Percentiles rank a stretch among this genome's conserved stretches.
phyloP scores from a whole-genome alignment of 2,329 filamentous ascomycete genomes.

The Cladosporium oxysporum region DNA sequence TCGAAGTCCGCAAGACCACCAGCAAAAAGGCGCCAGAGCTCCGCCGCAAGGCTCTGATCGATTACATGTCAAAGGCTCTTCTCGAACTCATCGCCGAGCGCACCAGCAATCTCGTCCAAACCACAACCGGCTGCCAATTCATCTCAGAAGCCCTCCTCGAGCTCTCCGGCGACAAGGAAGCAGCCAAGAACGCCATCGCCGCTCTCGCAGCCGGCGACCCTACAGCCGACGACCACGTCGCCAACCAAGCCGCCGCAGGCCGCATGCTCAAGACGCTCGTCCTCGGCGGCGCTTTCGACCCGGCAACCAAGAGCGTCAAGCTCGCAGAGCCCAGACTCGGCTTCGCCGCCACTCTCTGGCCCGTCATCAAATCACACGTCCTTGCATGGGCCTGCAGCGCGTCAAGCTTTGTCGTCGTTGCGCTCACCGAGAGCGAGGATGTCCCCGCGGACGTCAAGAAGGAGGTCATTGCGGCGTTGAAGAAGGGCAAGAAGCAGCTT shows the following conservation, averaged over 20 bases:
- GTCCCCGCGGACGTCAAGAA: slow-evolving; percentile 65
- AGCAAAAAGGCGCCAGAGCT: slow-evolving; percentile 87
- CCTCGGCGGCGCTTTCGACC: slow-evolving; percentile 84
- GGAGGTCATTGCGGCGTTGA: slow-evolving; percentile 69
- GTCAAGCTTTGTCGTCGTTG: slow-evolving; percentile 83
- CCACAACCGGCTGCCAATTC: slow-evolving; percentile 84
- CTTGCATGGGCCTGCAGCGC: slow-evolving; percentile 83
- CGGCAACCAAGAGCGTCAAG: slow-evolving; percentile 66
- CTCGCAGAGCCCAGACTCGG: slow-evolving; percentile 73
- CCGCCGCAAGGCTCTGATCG: slow-evolving; percentile 74
- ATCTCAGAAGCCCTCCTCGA: slow-evolving; percentile 79
- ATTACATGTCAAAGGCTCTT: slow-evolving; percentile 71
- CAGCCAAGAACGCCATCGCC: slow-evolving; percentile 68
- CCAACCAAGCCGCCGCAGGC: slow-evolving; percentile 64
- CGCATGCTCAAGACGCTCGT: slow-evolving; percentile 91
- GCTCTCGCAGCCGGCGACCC: slow-evolving; percentile 43
- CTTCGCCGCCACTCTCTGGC: slow-evolving; percentile 82
- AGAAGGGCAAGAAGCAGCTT: slow-evolving; percentile 71
- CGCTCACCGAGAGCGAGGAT: slow-evolving; percentile 69
- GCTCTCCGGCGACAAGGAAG: slow-evolving; percentile 62
- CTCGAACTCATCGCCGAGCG: slow-evolving; percentile 71
- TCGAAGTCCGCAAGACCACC: slow-evolving; percentile 75
- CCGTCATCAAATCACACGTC: slow-evolving; percentile 72
- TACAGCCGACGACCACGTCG: slow-evolving; percentile 57
- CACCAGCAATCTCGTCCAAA: slow-evolving; percentile 67